Percentiles rank a stretch among this genome's conserved stretches.
Conservation (phyloP, 2,329 filamentous ascomycete species). For the Xylariaceae sp. region DNA sequence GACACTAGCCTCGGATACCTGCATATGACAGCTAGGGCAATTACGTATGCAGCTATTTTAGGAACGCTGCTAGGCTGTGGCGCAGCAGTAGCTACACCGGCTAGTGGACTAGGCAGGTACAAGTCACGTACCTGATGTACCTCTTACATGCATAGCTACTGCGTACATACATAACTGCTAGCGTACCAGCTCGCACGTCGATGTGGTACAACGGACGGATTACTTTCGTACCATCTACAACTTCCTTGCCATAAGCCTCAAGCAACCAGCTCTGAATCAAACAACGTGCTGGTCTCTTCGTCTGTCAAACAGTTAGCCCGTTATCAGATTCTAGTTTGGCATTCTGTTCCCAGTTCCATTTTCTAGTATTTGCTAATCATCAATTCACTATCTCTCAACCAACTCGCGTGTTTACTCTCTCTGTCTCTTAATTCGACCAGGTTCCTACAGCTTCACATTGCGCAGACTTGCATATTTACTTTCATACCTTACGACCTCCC, state of each 20-base stretch:
- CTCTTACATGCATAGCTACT: neutral
- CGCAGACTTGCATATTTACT: constrained; percentile 6
- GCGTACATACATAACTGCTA: neutral
- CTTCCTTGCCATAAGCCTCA: neutral
- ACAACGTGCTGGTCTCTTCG: neutral
- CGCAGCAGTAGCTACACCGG: constrained; percentile 18
- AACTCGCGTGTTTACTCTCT: neutral
- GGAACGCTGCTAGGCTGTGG: constrained; percentile 17
- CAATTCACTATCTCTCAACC: neutral
- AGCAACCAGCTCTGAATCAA: neutral
- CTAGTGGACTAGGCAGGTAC: neutral
- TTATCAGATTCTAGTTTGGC: neutral
- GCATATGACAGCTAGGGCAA: neutral
- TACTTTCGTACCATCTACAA: neutral
- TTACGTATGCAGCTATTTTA: neutral
- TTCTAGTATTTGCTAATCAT: neutral
- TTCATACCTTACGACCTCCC: neutral
- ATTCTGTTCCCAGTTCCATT: neutral
- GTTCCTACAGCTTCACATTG: neutral
- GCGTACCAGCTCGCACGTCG: neutral
- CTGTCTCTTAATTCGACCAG: constrained; percentile 1
- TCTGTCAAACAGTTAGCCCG: neutral
- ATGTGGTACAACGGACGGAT: neutral
- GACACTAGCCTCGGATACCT: neutral
- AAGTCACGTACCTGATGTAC: neutral